Base-by-base conservation (phyloP, 83 land plant genomes). In the Isoetes engelmannii region DNA sequence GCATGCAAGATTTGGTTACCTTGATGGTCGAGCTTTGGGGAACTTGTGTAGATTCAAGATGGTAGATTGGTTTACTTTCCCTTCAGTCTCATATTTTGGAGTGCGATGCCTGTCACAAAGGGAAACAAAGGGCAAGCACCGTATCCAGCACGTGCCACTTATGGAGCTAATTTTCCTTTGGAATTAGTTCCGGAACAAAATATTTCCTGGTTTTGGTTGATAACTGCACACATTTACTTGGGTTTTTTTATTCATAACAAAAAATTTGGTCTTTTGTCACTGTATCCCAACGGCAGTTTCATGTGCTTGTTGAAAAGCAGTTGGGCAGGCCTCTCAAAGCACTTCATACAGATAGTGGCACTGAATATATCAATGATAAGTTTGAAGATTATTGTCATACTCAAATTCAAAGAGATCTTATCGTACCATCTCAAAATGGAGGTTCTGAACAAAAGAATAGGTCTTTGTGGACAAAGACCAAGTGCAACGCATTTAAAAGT, bases 341-440 rank as follows among this genome's bases (percentile, higher is more conserved):
- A 10, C 56, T 81, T 19, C 20, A 53, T 9, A 63, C 64, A 4
- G 55, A 80, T 46, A 72, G 72, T 71, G 72, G 63, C 46, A 71
- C 72, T 1, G 72, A 72, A 18, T 77, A 77, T 61, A 65, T 28
- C 5, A 58, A 19, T 21, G 21, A 48, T 3, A 19, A 47, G 49
- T 61, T 73, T 72, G 48, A 72, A 64, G 60, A 72, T 17, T 80
- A 71, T 72, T 80, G 72, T 63, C 47, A n/a, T 17, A n/a, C 6
- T n/a, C 20, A 68, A 5, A 80, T 69, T 47, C 28, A 20, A 44
- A 69, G 58, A 37, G 15, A 76, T 51, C 20, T 15, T 61, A 76
- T 69, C 2, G 44, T 72, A 49, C 69, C 42, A 6, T 68, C 46
- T 50, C 18, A 64, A 50, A 63, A 48, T 59, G 54, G 77, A 0